Evolutionary conservation across 2,329 filamentous ascomycete species (phyloP), one percentile per base, ranked within the genome.

Genomic region (Epichloe typhina): DNA sequence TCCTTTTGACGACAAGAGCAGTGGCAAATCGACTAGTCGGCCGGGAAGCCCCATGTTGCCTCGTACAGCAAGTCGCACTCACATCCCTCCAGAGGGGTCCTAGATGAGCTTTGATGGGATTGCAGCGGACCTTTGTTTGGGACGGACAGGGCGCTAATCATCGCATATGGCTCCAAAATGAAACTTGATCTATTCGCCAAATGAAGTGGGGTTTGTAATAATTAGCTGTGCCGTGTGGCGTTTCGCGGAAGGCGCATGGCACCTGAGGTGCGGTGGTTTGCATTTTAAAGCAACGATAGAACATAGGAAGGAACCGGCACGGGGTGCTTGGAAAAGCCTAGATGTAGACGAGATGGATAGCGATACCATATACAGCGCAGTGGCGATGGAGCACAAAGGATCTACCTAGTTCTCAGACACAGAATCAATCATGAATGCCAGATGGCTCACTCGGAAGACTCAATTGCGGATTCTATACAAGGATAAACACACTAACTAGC

Each of bases 21-120:
- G 70, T 36, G 72, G 64, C 4, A 56, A 69, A 40, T 71, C 72
- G 2, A 69, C 71, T 4, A 75, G 72, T 23, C 63, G 73, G n/a
- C 74, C 74, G 0, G 64, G 63, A 19, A 75, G 70, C 36, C 74
- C 74, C 8, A 68, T 70, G 57, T 57, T 74, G 17, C 59, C 68
- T 56, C 57, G 66, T 46, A 55, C 64, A 59, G 64, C 65, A 3
- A 72, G 70, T 43, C 61, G 65, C 21, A 64, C 64, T 52, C 64
- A 66, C 52, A 62, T 70, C 53, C 63, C 61, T 52, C 61, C 62
- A 23, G 68, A 71, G 17, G 65, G 71, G 23, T 38, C 41, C 9
- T 50, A 37, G 13, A 50, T 33, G 35, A 31, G 31, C 31, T 31
- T 31, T 31, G 31, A 31, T 3, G 31, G 31, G 31, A 31, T 11